Evolutionary conservation across 2,329 filamentous ascomycete genomes (phyloP).

Genomic region (Colletotrichum limetticola): DNA sequence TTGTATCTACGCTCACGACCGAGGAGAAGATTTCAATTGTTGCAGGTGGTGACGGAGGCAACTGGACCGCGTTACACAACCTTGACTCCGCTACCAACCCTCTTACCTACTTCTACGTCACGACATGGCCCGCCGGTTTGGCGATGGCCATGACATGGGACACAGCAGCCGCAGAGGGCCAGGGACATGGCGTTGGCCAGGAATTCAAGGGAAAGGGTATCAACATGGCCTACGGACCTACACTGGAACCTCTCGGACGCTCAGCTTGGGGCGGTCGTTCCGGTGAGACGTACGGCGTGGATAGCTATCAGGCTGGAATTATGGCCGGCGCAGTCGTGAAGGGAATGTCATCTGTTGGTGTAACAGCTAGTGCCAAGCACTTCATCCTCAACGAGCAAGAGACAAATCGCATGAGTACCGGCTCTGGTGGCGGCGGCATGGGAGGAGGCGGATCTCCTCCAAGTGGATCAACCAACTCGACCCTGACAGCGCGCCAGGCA

Average conservation of each 20-base stretch:
- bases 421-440: constrained; percentile 52
- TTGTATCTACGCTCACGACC: constrained; percentile 72
- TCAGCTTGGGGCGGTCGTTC: constrained; percentile 39
- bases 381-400: constrained; percentile 73
- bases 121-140: constrained; percentile 67
- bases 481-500: constrained; percentile 64
- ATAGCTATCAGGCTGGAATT: constrained; percentile 36
- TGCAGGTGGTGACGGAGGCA: constrained; percentile 45
- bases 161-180: constrained; percentile 70
- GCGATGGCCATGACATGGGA: constrained; percentile 81
- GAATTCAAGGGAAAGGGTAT: constrained; percentile 40
- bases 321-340: constrained; percentile 16
- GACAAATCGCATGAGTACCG: constrained; percentile 50
- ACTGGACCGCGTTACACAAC: constrained; percentile 34
- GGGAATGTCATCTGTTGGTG: constrained; percentile 1
- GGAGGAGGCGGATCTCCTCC: constrained; percentile 52
- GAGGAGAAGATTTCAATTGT: constrained; percentile 69
- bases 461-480: neutral
- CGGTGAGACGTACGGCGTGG: constrained; percentile 39
- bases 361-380: constrained; percentile 57
- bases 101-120: constrained; percentile 40
- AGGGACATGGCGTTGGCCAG: constrained; percentile 64
- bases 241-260: constrained; percentile 40
- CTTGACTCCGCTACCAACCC: constrained; percentile 38
- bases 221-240: constrained; percentile 40